Evolutionary conservation across 306 rosid species (phyloP), one percentile per base, ranked within the genome.

Genomic region (Cicer arietinum): DNA sequence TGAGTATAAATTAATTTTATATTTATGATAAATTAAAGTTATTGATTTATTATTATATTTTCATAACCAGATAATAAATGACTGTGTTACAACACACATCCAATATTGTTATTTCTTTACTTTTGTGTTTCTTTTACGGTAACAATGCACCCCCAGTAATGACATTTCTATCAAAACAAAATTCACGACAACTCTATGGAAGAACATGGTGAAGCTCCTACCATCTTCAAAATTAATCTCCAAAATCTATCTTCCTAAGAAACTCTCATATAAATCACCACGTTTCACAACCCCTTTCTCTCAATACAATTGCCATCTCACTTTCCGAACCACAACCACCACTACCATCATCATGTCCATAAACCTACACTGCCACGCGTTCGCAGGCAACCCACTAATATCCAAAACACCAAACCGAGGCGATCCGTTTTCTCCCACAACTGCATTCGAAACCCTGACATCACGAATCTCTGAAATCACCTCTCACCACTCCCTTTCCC

Each of bases 311-410:
- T 1, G 68, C 71, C 62, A 73, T 56, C 10, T 64, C n/a, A 12
- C 41, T 18, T 59, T 66, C 22, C 12, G 11, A 1, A 18, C 7
- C 52, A 62, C 41, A 54, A 11, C 80, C 43, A 6, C 18, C 45
- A 43, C 67, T 56, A 12, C 80, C 45, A 75, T 86, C 45, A 75
- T 86, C 65, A 91, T 91, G 96, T 80, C 96, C 71, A 35, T 86
- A 10, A 87, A 43, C 86, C 72, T 89, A 8, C 80, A 56, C 48
- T 22, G 88, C 20, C 97, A 84, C 76, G 94, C 91, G 82, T 89
- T 91, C 67, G 88, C 96, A 0, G 90, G 93, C 53, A 91, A 91
- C 69, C 93, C 96, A 9, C 66, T 87, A 4, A 66, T 76, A 59
- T 77, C 90, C 76, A 84, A 81, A 76, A 73, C 94, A 69, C 87